These are phyloP conservation scores for Lycium barbarum DNA, from an alignment of 257 asterid genomes.

Conservation along the genomic window DNA sequence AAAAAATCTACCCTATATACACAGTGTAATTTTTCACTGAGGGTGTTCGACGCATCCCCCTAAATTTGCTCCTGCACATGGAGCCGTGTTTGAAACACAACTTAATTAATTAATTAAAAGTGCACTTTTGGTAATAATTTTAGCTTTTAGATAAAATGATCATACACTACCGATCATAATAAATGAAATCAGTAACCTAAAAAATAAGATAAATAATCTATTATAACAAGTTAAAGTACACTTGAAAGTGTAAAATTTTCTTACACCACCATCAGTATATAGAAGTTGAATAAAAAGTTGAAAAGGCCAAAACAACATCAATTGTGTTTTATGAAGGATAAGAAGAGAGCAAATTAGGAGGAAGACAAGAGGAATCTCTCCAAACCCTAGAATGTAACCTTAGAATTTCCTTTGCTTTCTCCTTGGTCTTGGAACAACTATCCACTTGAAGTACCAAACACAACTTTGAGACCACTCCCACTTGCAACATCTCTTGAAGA, in stretches of 20 bases:
- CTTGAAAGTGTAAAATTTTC: not conserved
- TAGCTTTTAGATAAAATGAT: not conserved
- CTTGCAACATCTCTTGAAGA: constrained; percentile 71
- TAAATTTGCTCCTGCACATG: too few species aligned
- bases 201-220: not conserved
- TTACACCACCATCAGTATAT: not conserved
- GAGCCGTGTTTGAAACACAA: not conserved
- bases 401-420: constrained; percentile 59
- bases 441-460: constrained; percentile 71
- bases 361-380: constrained; percentile 70
- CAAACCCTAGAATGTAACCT: constrained; percentile 73
- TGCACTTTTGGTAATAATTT: not conserved
- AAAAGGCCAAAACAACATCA: not conserved
- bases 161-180: not conserved
- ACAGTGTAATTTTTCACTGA: too few species aligned
- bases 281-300: not conserved
- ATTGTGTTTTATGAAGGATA: constrained; percentile 47
- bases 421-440: constrained; percentile 49
- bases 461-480: constrained; percentile 78
- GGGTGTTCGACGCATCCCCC: too few species aligned
- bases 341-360: constrained; percentile 53
- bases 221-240: not conserved
- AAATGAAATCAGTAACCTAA: not conserved
- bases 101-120: not conserved
- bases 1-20: too few species aligned